Conservation (phyloP, 352 stramenopile genomes). For the Phytophthora quininea region DNA sequence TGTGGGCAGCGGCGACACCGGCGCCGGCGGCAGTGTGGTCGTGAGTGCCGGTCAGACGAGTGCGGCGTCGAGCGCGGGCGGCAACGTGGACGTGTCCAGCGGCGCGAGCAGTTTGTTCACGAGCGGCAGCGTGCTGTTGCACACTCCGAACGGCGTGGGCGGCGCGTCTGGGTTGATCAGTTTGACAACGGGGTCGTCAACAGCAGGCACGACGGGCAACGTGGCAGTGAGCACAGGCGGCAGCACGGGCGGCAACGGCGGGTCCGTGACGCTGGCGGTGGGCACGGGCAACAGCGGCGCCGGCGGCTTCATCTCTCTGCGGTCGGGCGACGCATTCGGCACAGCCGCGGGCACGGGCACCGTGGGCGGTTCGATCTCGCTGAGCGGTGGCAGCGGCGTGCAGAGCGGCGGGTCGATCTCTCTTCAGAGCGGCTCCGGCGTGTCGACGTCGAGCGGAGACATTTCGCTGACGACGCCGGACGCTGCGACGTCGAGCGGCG, state of each 20-base stretch:
- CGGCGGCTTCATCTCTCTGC: constrained; percentile 30
- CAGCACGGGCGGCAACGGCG: constrained; percentile 20
- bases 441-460: constrained; percentile 24
- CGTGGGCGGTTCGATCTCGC: constrained; percentile 24
- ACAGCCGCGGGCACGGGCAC: background rate
- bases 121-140: constrained; percentile 2
- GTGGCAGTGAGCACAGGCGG: constrained; percentile 20
- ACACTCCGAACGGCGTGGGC: background rate
- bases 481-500: background rate
- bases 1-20: constrained; percentile 5
- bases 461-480: constrained; percentile 10
- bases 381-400: constrained; percentile 21
- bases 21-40: constrained; percentile 3
- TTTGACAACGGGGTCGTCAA: constrained; percentile 31
- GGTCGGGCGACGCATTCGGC: background rate
- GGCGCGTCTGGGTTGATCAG: background rate
- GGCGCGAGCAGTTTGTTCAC: constrained; percentile 5
- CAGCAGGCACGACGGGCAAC: constrained; percentile 10
- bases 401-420: constrained; percentile 21
- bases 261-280: constrained; percentile 8
- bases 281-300: constrained; percentile 6
- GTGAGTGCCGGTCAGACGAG: constrained; percentile 12
- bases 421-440: constrained; percentile 22
- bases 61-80: background rate
- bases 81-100: background rate